A percentile compares a stretch with the other conserved stretches of the same genome.
Conservation (phyloP, 805 yeast genomes). For the Kazachstania kunashirensis region DNA sequence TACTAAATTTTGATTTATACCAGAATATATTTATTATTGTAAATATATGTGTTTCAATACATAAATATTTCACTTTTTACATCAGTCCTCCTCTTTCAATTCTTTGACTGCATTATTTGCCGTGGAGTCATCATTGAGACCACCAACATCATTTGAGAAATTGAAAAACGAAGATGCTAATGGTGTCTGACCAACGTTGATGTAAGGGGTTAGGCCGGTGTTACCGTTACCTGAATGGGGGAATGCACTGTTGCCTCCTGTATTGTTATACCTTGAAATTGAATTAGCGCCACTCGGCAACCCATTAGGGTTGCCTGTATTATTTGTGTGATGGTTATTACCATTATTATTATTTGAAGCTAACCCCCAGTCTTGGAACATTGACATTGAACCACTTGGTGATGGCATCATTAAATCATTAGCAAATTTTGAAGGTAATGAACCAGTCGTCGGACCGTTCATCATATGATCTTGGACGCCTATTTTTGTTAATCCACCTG, state of each 20-base stretch:
- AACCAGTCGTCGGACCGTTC: constrained; percentile 22
- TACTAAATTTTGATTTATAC: no score
- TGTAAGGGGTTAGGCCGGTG: constrained; percentile 27
- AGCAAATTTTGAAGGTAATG: constrained; percentile 27
- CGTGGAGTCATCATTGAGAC: constrained; percentile 5
- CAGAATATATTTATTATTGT: no score
- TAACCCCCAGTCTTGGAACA: constrained; percentile 29
- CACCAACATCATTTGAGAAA: constrained; percentile 15
- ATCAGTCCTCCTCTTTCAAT: not conserved
- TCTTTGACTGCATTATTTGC: constrained; percentile 4
- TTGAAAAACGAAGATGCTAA: constrained; percentile 21
- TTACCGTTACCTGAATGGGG: constrained; percentile 12
- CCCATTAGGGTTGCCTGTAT: not conserved
- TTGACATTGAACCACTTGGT: constrained; percentile 23
- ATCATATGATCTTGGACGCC: not conserved
- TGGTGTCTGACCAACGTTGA: constrained; percentile 24
- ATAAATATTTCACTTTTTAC: no score
- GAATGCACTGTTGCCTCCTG: not conserved
- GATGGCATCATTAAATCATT: constrained; percentile 28
- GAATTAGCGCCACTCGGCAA: not conserved
- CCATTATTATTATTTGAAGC: constrained; percentile 7
- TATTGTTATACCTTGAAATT: not conserved
- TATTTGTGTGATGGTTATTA: not conserved
- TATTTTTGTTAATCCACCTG: constrained; percentile 1
- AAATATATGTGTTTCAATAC: no score